Percentiles rank a stretch among this genome's conserved stretches.
These are phyloP conservation scores for Cyclanthera cordifolia DNA, from an alignment of 306 rosid genomes.

Conservation along the genomic window DNA sequence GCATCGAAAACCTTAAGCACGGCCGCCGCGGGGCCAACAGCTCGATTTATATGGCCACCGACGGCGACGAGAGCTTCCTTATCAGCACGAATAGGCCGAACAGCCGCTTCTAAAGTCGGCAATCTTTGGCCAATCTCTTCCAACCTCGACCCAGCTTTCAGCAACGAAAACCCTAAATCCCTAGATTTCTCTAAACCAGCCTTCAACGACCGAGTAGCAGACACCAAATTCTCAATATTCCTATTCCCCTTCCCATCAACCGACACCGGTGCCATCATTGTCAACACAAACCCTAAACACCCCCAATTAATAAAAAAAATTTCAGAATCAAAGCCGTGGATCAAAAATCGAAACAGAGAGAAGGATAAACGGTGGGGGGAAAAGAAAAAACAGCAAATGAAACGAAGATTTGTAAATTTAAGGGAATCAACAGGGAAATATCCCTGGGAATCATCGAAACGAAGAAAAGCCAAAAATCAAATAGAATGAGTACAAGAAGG, in stretches of 20 bases:
- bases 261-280: constrained; percentile 54
- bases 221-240: constrained; percentile 42
- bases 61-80: constrained; percentile 78
- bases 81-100: constrained; percentile 81
- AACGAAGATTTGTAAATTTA: constrained; percentile 4
- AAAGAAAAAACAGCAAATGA: constrained; percentile 11
- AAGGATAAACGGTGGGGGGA: neutral
- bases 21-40: constrained; percentile 93
- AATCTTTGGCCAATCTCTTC: constrained; percentile 62
- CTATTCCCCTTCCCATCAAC: constrained; percentile 16
- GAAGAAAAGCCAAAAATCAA: constrained; percentile 16
- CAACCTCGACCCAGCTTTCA: constrained; percentile 68
- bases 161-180: constrained; percentile 51
- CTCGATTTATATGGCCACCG: constrained; percentile 92
- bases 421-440: constrained; percentile 7
- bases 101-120: constrained; percentile 69
- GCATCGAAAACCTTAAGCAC: constrained; percentile 98
- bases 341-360: neutral
- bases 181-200: constrained; percentile 71
- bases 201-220: constrained; percentile 66
- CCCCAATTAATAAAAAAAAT: constrained; percentile 8
- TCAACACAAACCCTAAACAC: constrained; percentile 18
- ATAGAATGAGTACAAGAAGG: constrained; percentile 7
- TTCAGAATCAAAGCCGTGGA: constrained; percentile 25
- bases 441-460: constrained; percentile 43